Evolutionary conservation across 371 early-diverging fungal species (phyloP).

Genomic region (Mucor irregularis): DNA sequence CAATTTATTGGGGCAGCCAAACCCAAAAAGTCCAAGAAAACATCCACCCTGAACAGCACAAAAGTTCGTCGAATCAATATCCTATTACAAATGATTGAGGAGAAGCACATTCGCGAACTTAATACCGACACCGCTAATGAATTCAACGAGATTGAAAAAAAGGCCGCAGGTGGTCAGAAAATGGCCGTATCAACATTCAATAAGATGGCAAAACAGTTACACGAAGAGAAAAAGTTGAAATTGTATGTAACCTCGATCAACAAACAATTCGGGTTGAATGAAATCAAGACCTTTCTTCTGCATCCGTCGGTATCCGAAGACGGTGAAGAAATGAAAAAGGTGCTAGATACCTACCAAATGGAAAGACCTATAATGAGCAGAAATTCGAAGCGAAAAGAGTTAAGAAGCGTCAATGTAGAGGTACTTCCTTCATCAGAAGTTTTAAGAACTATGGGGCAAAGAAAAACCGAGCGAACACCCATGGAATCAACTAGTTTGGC

Average conservation of each 20-base stretch:
- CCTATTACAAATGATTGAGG: constrained; percentile 15
- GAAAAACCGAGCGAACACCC: neutral
- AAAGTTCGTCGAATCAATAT: constrained; percentile 3
- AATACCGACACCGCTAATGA: neutral
- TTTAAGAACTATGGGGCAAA: neutral
- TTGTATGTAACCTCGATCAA: constrained; percentile 1
- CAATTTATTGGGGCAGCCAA: too few relatives aligned
- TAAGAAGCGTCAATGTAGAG: neutral
- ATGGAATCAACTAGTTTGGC: constrained; percentile 2
- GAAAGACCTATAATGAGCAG: neutral
- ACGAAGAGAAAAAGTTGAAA: constrained; percentile 10
- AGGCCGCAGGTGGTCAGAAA: neutral
- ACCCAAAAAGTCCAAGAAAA: neutral
- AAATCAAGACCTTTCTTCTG: constrained; percentile 14
- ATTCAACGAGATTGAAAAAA: constrained; percentile 9
- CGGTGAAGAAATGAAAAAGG: constrained; percentile 7
- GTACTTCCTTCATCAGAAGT: neutral
- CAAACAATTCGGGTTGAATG: constrained; percentile 8
- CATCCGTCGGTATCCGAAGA: constrained; percentile 6
- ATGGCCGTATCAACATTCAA: constrained; percentile 10
- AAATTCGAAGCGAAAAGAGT: neutral
- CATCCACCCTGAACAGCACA: neutral
- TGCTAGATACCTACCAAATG: neutral
- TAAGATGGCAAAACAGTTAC: neutral
- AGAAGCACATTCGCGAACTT: constrained; percentile 8